Conservation (phyloP, 306 rosid genomes). For the Delonix regia region DNA sequence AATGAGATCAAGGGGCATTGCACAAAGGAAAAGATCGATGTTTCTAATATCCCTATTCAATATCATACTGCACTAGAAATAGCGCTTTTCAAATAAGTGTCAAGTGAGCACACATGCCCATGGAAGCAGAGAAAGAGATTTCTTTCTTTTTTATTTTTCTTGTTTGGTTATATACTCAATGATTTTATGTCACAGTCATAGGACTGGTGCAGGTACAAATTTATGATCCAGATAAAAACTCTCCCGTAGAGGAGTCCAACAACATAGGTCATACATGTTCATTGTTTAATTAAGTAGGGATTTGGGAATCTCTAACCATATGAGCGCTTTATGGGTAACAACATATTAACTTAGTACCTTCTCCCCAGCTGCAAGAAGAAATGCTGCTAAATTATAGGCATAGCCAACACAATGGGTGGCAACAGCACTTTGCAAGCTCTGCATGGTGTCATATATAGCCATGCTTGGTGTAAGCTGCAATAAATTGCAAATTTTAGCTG, state of each 20-base stretch:
- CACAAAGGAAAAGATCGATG: not conserved
- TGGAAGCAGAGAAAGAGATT: not conserved
- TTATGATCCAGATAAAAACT: not conserved
- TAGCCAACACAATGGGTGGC: constrained; percentile 86
- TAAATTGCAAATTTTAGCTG: constrained; percentile 32
- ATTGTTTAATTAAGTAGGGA: constrained; percentile 13
- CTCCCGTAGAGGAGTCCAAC: not conserved
- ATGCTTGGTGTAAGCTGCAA: constrained; percentile 92
- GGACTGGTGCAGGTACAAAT: not conserved
- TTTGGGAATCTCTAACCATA: constrained; percentile 14
- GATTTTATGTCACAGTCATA: not conserved
- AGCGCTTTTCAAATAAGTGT: not conserved
- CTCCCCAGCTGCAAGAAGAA: constrained; percentile 90
- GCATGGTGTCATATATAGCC: constrained; percentile 94
- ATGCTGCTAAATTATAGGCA: constrained; percentile 80
- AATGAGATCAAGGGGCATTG: not conserved
- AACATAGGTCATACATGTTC: not conserved
- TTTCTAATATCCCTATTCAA: not conserved
- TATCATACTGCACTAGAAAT: not conserved
- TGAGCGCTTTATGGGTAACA: constrained; percentile 14
- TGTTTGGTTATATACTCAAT: not conserved
- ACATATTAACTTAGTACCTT: constrained; percentile 58
- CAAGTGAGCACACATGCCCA: not conserved
- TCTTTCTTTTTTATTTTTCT: not conserved
- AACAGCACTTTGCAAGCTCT: constrained; percentile 83